Base-by-base conservation (phyloP, 176 grass and related monocot species). In the Zea mays region DNA sequence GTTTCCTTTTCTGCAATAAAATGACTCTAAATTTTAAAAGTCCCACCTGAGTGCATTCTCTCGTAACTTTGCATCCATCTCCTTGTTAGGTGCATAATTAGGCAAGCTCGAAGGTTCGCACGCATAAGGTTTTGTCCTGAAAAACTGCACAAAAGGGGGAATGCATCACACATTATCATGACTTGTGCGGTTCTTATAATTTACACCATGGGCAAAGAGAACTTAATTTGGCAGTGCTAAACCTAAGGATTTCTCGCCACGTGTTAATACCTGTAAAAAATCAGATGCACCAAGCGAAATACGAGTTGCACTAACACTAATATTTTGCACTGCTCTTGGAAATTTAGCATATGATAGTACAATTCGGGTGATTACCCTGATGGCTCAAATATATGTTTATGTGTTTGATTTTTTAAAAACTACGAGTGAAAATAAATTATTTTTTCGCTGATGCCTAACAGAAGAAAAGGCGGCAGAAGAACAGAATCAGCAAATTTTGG, bases 1-100 rank as follows among this genome's bases (percentile, higher is more conserved):
- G 49, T 51, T 52, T 27, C 27, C 27, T 27, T 27, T 61, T 47
- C 41, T 50, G n/a, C 9, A 46, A 7, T 37, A 58, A 27, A 27
- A 27, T 27, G 1, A 27, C 27, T 27, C 27, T 27, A 43, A 69
- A 61, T 46, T 79, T 79, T 39, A 62, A 69, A 88, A 7, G 75
- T 0, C 66, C 61, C 69, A 90, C 92, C 88, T 90, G 49, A 40
- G 86, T 37, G 51, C 74, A 60, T 88, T 83, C 72, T 94, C 88
- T 60, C 85, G 88, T 81, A 76, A 62, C 83, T 94, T 94, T 49
- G 80, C 82, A 67, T 90, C 88, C 51, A 94, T 88, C 85, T 94
- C 92, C 81, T 94, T 94, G 80, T 85, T 90, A 40, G 92, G 92
- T 67, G 88, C 38, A 65, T 94, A 94, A 67, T 86, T 88, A 75